Evolutionary conservation across 768 basidiomycete species (phyloP).

Genomic region (Agrocybe praecox): DNA sequence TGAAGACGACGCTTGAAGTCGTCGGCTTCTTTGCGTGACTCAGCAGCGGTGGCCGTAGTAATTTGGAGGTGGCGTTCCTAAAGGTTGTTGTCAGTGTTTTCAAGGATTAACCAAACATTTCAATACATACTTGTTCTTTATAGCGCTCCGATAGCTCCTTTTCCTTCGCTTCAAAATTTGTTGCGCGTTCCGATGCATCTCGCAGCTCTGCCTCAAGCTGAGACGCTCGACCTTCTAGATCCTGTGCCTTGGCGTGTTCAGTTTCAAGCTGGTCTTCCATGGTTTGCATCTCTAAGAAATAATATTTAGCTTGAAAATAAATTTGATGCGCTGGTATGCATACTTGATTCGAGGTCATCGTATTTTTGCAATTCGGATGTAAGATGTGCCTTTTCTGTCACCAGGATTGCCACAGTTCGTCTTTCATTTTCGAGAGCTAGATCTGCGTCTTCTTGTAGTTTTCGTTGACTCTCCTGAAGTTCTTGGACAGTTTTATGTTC

Average conservation of each 20-base stretch:
- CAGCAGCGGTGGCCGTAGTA: conserved; percentile 52
- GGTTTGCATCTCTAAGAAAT: conserved; percentile 42
- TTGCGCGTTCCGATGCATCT: conserved; percentile 38
- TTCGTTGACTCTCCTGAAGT: conserved; percentile 30
- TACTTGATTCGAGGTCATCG: conserved; percentile 64
- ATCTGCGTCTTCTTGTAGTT: conserved; percentile 34
- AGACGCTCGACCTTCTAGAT: conserved; percentile 42
- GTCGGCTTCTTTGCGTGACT: conserved; percentile 54
- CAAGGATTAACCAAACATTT: background rate
- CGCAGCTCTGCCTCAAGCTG: conserved; percentile 42
- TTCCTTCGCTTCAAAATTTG: conserved; percentile 49
- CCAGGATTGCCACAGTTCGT: conserved; percentile 76
- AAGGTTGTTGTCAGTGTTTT: conserved; percentile 17
- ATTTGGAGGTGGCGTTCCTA: conserved; percentile 80
- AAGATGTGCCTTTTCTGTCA: conserved; percentile 70
- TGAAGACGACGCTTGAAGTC: conserved; percentile 59
- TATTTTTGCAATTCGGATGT: conserved; percentile 59
- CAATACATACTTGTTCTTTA: conserved; percentile 53
- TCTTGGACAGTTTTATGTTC: conserved; percentile 31
- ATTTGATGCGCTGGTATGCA: conserved; percentile 15
- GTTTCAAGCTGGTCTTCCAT: conserved; percentile 41
- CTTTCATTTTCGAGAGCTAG: conserved; percentile 54
- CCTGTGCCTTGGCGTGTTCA: conserved; percentile 42
- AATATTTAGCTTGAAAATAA: conserved; percentile 2
- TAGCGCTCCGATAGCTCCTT: conserved; percentile 54